phyloP scores from a whole-genome alignment of 1,139 yeast species.

The Pneumocystis oryctolagi region DNA sequence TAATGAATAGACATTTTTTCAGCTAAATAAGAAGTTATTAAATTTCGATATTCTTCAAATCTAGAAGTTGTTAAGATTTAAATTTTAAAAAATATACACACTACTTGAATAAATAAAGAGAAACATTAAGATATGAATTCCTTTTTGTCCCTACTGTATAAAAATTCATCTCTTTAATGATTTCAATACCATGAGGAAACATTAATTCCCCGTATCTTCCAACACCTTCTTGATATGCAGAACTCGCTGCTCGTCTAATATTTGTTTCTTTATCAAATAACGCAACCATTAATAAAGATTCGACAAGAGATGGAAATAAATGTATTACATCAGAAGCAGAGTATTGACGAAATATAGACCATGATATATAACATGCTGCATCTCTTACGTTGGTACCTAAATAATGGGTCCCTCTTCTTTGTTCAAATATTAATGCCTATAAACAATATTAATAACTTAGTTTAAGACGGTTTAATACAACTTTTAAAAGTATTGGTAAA shows the following conservation, averaged over 20 bases:
- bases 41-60: conserved; percentile 12
- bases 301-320: conserved; percentile 14
- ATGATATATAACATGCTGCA: conserved; percentile 62
- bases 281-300: conserved; percentile 34
- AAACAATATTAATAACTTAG: conserved; percentile 19
- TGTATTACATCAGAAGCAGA: conserved; percentile 20
- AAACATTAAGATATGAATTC: conserved; percentile 27
- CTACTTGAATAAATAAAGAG: conserved; percentile 20
- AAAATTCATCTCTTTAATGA: conserved; percentile 47
- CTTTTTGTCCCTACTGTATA: conserved; percentile 31
- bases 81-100: not conserved
- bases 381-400: conserved; percentile 64
- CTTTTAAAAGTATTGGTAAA: conserved; percentile 11
- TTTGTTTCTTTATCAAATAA: conserved; percentile 61
- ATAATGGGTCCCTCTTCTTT: conserved; percentile 34
- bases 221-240: conserved; percentile 71
- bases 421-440: conserved; percentile 39
- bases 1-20: conserved; percentile 23
- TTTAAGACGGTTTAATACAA: conserved; percentile 18
- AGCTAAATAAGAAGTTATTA: conserved; percentile 25
- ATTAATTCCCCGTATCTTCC: conserved; percentile 41
- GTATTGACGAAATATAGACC: conserved; percentile 43
- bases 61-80: conserved; percentile 3
- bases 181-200: conserved; percentile 28
- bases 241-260: conserved; percentile 67